Evolutionary conservation across 129 eudicot genomes (phyloP).

Genomic region (Arctium lappa): DNA sequence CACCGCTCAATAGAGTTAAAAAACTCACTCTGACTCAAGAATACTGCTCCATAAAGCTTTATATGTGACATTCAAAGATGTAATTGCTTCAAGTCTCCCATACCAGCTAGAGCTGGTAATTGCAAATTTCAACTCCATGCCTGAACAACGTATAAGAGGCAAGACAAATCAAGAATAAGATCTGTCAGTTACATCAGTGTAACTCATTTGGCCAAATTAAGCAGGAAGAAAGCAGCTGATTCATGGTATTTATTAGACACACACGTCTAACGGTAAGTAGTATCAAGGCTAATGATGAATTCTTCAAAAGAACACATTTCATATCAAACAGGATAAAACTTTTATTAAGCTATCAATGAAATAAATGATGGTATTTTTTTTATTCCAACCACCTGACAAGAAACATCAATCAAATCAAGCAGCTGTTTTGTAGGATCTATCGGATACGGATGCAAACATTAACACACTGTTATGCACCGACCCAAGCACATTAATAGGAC

Average conservation of each 20-base stretch:
- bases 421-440: neutral
- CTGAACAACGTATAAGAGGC: conserved; percentile 31
- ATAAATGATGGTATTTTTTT: neutral
- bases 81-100: conserved; percentile 45
- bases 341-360: neutral
- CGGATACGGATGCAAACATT: neutral
- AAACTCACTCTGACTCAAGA: conserved; percentile 53
- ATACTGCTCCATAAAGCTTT: conserved; percentile 57
- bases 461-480: neutral
- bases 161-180: neutral
- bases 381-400: neutral
- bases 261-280: neutral
- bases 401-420: neutral
- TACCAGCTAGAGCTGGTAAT: conserved; percentile 49
- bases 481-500: too few species aligned
- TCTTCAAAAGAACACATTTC: neutral
- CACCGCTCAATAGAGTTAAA: conserved; percentile 1
- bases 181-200: conserved; percentile 7
- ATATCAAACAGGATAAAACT: neutral
- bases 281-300: neutral
- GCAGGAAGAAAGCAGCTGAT: neutral
- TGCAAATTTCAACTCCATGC: conserved; percentile 48
- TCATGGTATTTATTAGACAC: conserved; percentile 5
- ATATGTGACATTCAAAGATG: conserved; percentile 54
- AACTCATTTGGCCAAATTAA: neutral